A percentile compares a stretch with the other conserved stretches of the same genome.
phyloP scores from a whole-genome alignment of 495 filamentous ascomycete genomes.

The Cetradonia linearis region DNA sequence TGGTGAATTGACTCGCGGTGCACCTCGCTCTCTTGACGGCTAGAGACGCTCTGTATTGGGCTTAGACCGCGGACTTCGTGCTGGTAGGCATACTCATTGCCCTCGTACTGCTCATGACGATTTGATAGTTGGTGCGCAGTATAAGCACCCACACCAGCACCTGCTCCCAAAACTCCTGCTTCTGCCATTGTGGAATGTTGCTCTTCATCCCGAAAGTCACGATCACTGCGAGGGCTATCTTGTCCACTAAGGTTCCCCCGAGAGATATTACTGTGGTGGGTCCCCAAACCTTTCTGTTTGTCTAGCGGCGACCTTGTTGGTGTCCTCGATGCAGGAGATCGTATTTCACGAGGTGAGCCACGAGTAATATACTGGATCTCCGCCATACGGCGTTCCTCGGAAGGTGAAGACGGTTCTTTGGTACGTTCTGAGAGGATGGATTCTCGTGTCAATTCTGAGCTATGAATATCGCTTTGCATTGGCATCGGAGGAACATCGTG shows the following conservation, averaged over 20 bases:
- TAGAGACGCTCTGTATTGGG: constrained; percentile 81
- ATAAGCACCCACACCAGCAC: constrained; percentile 38
- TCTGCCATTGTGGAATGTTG: constrained; percentile 34
- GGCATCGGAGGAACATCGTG: constrained; percentile 70
- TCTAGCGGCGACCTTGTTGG: constrained; percentile 44
- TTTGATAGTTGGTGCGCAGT: constrained; percentile 37
- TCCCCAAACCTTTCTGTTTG: constrained; percentile 39
- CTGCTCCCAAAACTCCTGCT: constrained; percentile 37
- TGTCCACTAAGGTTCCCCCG: constrained; percentile 41
- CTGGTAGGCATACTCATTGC: constrained; percentile 42
- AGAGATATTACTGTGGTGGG: constrained; percentile 51
- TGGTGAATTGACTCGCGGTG: constrained; percentile 38
- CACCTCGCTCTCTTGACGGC: constrained; percentile 48
- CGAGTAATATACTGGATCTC: constrained; percentile 45
- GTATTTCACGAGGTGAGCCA: constrained; percentile 40
- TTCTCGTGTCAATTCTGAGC: constrained; percentile 77
- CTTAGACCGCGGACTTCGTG: constrained; percentile 57
- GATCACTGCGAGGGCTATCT: constrained; percentile 40
- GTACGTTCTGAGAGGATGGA: constrained; percentile 81
- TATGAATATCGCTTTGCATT: constrained; percentile 67
- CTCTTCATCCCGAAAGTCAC: constrained; percentile 37
- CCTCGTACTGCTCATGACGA: constrained; percentile 32
- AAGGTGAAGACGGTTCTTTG: constrained; percentile 43
- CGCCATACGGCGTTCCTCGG: constrained; percentile 32
- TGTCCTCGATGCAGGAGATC: constrained; percentile 44